Conservation (phyloP, 2,329 filamentous ascomycete genomes). For the Ophiostoma quercus region DNA sequence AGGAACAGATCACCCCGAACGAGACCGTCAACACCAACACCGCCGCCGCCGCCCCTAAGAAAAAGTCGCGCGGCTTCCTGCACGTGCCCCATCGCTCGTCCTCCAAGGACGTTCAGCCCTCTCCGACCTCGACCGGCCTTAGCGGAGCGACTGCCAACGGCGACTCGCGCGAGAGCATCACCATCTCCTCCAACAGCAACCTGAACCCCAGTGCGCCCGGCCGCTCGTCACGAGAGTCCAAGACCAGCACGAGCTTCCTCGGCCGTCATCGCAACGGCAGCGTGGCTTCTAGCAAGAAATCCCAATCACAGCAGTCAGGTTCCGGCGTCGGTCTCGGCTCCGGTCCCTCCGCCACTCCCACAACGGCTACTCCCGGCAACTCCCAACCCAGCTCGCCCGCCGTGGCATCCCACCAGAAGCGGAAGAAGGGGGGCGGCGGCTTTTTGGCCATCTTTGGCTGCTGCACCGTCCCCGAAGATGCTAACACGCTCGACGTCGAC, state of each 20-base stretch:
- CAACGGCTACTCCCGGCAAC: slow-evolving; percentile 45
- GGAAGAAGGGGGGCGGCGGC: slow-evolving; percentile 48
- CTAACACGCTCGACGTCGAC: slow-evolving; percentile 48
- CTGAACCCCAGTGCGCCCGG: slow-evolving; percentile 32
- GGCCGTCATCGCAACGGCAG: slow-evolving; percentile 61
- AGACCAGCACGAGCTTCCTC: slow-evolving; percentile 58
- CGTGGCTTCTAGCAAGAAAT: slow-evolving; percentile 33
- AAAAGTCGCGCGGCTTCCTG: slow-evolving; percentile 50
- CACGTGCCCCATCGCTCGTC: slow-evolving; percentile 59
- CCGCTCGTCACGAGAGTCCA: slow-evolving; percentile 60
- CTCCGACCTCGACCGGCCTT: slow-evolving; percentile 54
- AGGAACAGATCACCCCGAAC: slow-evolving; percentile 43
- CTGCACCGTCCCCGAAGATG: slow-evolving; percentile 59
- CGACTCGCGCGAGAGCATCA: slow-evolving; percentile 56
- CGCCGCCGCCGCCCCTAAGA: slow-evolving; percentile 28
- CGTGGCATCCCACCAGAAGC: slow-evolving; percentile 41
- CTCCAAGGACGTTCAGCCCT: slow-evolving; percentile 56
- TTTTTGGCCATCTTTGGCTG: slow-evolving; percentile 60
- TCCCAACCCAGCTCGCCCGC: slow-evolving; percentile 50
- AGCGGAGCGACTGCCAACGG: slow-evolving; percentile 53
- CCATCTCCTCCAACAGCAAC: background rate
- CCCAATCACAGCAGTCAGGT: slow-evolving; percentile 12
- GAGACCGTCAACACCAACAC: slow-evolving; percentile 30
- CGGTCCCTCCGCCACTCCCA: slow-evolving; percentile 40
- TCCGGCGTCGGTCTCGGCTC: slow-evolving; percentile 14